Evolutionary conservation across 345 rosid species (phyloP).

Genomic region (Brassica incana): DNA sequence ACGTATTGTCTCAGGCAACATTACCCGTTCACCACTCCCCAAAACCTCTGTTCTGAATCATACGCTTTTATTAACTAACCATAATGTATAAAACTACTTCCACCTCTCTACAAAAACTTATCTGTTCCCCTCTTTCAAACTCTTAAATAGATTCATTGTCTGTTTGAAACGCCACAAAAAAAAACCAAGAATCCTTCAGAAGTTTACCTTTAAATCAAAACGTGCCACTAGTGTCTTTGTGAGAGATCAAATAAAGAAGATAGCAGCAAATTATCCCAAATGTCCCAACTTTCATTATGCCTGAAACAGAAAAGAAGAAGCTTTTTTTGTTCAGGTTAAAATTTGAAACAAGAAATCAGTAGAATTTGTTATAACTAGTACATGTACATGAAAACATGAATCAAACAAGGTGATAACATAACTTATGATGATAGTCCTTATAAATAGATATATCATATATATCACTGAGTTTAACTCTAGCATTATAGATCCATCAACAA

Average conservation of each 20-base stretch:
- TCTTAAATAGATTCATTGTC: no score
- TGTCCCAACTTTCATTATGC: not conserved
- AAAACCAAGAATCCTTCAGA: not conserved
- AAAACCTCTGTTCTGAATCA: not conserved
- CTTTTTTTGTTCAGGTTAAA: not conserved
- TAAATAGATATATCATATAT: no score
- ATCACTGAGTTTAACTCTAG: no score
- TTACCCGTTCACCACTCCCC: not conserved
- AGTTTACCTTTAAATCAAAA: not conserved
- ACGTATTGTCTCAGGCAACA: not conserved
- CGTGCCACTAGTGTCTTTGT: no score
- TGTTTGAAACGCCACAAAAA: not conserved
- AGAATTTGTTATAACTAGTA: no score
- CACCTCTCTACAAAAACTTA: not conserved
- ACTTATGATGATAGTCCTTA: no score
- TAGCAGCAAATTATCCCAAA: not conserved
- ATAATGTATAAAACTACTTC: not conserved
- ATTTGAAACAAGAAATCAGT: not conserved
- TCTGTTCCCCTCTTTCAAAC: no score
- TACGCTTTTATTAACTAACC: not conserved
- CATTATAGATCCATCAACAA: no score
- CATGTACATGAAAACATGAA: no score
- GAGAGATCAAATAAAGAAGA: not conserved
- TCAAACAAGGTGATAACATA: no score
- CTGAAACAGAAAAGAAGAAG: not conserved